These are phyloP conservation scores for Adansonia madagascariensis DNA, from an alignment of 441 rosid genomes.

Conservation along the genomic window DNA sequence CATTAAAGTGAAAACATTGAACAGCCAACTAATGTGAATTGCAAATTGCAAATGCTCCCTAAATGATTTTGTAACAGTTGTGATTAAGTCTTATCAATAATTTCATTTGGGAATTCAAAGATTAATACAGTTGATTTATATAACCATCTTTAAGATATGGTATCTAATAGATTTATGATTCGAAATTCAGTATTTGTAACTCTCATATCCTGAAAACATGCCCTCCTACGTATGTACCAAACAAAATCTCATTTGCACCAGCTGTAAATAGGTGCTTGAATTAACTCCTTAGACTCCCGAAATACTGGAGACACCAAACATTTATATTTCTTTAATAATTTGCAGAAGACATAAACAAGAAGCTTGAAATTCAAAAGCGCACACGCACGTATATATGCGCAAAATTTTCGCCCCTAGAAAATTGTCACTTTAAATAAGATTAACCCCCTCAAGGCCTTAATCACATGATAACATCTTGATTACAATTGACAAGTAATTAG, in stretches of 20 bases:
- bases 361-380: not conserved
- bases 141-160: too few species aligned
- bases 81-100: conserved; percentile 6
- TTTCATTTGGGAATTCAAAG: not conserved
- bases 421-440: not conserved
- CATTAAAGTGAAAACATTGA: conserved; percentile 2
- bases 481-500: not conserved
- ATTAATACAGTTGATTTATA: too few species aligned
- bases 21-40: not conserved
- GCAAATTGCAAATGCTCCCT: conserved; percentile 6
- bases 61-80: conserved; percentile 6
- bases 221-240: too few species aligned
- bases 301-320: not conserved
- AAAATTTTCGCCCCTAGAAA: not conserved
- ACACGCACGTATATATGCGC: not conserved
- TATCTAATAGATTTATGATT: too few species aligned
- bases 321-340: conserved; percentile 5
- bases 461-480: not conserved
- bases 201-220: not conserved
- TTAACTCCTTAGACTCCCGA: conserved; percentile 4
- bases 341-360: not conserved
- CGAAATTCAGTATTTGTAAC: not conserved
- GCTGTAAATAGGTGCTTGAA: not conserved
- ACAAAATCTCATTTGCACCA: not conserved
- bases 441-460: not conserved